Evolutionary conservation across 83 land plant species (phyloP), one percentile per base, ranked within the genome.

Genomic region (Isoetes engelmannii): DNA sequence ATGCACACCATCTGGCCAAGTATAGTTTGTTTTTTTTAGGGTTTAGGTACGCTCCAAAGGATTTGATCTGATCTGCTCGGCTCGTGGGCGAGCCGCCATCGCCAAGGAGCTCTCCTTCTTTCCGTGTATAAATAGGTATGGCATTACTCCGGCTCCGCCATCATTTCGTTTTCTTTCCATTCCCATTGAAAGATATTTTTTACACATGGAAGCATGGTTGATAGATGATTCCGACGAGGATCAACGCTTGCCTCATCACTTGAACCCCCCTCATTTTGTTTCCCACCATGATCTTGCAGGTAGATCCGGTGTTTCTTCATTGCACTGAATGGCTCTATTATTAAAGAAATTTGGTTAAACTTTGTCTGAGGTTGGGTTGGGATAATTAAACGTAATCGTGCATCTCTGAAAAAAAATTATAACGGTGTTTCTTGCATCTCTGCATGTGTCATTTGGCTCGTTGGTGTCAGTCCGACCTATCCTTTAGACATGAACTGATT

Each of bases 161-260:
- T 28, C 37, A 28, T 28, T 28, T 28, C 37, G 37, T 51, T 51
- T 15, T 51, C 55, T 51, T 51, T 51, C 55, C 55, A 51, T 12
- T 12, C 3, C 55, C 3, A 1, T 51, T 51, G 55, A 51, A 12
- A 12, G 62, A 59, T 7, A 0, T 10, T 20, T 28, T 28, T 28
- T 28, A 28, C 0, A 28, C 37, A 69, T 75, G 78, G 81, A 89
- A 79, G 96, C 98, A 0, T 94, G 98, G 98, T 90, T 81, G 44
- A 90, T 90, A 92, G 84, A 88, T 62, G 89, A 86, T 44, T 80
- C 74, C 44, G 63, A 66, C 0, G 85, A 84, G 43, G 98, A 93
- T 53, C 86, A 79, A 57, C 81, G 96, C 70, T 84, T 87, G 5
- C 92, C 92, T 63, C 96, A 90, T 61, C 89, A 86, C 61, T 77